Evolutionary conservation across 2,329 filamentous ascomycete species (phyloP), one percentile per base, ranked within the genome.

Genomic region (Fusarium metavorans): DNA sequence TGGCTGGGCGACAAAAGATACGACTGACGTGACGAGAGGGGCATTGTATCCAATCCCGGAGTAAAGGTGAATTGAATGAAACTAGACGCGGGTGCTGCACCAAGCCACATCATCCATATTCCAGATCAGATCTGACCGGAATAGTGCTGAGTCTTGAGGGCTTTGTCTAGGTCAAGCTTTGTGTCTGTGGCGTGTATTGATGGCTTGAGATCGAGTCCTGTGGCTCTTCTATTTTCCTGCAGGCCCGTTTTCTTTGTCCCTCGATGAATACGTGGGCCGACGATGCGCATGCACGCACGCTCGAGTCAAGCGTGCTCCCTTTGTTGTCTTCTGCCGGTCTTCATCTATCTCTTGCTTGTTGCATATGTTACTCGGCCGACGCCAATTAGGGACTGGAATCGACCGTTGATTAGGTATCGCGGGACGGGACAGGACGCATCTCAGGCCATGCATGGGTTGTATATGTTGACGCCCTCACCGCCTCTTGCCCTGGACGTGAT

Each of bases 331-430:
- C 54, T 58, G 54, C 23, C 34, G 20, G 32, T 27, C 56, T 66
- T 58, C 34, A 58, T 52, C 64, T 60, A 67, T 71, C 67, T 76
- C 39, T 66, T 30, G 48, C 56, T 66, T 32, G 27, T 63, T 70
- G 30, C 18, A 61, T 63, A 63, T 57, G 76, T 78, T 78, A 78
- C 76, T 77, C 71, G 76, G 76, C 76, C 76, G 76, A 78, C 76
- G 71, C 54, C 23, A 57, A 20, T 32, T 61, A 59, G 64, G 58
- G 58, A 59, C 63, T 66, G 67, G 69, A 69, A 64, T 52, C 58
- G 72, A 68, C 35, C 65, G 66, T 61, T 75, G 67, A 68, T 63
- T 67, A 32, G 30, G 30, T 32, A 71, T 72, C 58, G 60, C 68
- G 68, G 72, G 66, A 73, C 74, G 68, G 73, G 34, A 68, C 67